Evolutionary conservation across 306 rosid genomes (phyloP).

Genomic region (Sicyos baderoa): DNA sequence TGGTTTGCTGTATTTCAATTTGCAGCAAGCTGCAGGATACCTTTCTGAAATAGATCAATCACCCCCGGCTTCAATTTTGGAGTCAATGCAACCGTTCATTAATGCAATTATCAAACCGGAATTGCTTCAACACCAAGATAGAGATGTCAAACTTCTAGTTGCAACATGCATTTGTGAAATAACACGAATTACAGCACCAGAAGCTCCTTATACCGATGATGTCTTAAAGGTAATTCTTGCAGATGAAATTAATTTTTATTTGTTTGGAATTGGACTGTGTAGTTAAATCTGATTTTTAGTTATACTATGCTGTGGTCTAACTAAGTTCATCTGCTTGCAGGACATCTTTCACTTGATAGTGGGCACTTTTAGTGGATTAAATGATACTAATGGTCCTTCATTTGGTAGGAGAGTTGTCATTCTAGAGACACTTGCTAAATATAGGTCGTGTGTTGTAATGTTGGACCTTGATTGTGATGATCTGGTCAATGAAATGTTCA

Average conservation of each 20-base stretch:
- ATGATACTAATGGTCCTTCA: constrained; percentile 83
- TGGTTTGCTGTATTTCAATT: constrained; percentile 21
- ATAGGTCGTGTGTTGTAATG: constrained; percentile 99
- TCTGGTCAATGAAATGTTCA: constrained; percentile 87
- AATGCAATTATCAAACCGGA: constrained; percentile 76
- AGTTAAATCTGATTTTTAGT: constrained; percentile 14
- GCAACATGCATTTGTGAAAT: constrained; percentile 94
- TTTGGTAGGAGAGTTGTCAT: constrained; percentile 91
- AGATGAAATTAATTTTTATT: constrained; percentile 16
- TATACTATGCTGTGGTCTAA: constrained; percentile 23
- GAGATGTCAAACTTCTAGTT: constrained; percentile 88
- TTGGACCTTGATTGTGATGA: constrained; percentile 96
- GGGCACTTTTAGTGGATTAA: constrained; percentile 78
- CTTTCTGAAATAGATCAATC: constrained; percentile 93
- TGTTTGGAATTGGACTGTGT: constrained; percentile 10
- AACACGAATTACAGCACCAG: constrained; percentile 97
- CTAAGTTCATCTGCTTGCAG: constrained; percentile 44
- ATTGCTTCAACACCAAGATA: constrained; percentile 86
- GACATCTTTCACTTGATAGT: constrained; percentile 83
- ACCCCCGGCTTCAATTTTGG: constrained; percentile 59
- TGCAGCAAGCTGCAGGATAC: constrained; percentile 82
- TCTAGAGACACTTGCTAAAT: constrained; percentile 93
- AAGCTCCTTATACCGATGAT: constrained; percentile 86
- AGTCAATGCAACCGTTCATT: constrained; percentile 78
- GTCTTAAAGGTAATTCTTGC: constrained; percentile 59